Evolutionary conservation across 2,329 filamentous ascomycete genomes (phyloP).

Genomic region (Dendryphion nanum): DNA sequence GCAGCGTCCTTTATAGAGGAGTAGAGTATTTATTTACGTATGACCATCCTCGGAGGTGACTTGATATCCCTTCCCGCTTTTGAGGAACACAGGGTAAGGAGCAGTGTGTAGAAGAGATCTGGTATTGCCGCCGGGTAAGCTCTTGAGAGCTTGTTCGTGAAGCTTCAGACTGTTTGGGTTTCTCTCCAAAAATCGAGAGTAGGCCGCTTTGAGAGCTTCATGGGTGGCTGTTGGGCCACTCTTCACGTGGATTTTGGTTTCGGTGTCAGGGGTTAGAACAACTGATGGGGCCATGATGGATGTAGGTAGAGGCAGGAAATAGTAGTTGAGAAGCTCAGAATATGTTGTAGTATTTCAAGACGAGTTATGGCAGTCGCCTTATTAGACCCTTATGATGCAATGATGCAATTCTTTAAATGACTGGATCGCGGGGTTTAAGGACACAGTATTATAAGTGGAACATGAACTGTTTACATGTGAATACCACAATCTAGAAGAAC

Average conservation of each 20-base stretch:
- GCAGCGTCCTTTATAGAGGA: neutral
- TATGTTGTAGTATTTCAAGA: too few species aligned
- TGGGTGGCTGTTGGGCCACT: slow-evolving; percentile 6
- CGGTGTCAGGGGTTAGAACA: slow-evolving; percentile 3
- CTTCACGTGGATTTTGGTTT: slow-evolving; percentile 11
- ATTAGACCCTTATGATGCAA: too few species aligned
- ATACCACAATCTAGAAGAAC: too few species aligned
- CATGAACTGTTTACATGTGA: too few species aligned
- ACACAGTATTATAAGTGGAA: too few species aligned
- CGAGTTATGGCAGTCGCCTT: too few species aligned
- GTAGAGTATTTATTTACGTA: slow-evolving; percentile 6
- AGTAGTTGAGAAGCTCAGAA: too few species aligned
- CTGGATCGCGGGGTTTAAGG: too few species aligned
- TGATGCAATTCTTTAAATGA: too few species aligned
- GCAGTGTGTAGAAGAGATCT: slow-evolving; percentile 35
- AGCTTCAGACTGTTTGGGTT: slow-evolving; percentile 22
- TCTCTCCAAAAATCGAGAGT: slow-evolving; percentile 12
- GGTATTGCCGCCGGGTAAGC: slow-evolving; percentile 41
- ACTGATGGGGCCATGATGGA: slow-evolving; percentile 12
- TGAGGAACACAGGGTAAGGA: slow-evolving; percentile 39
- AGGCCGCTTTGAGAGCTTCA: slow-evolving; percentile 20
- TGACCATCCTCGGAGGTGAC: slow-evolving; percentile 33
- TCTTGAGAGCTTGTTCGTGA: slow-evolving; percentile 27
- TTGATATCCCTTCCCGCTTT: slow-evolving; percentile 21
- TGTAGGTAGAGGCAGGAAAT: too few species aligned